Evolutionary conservation across 495 filamentous ascomycete species (phyloP).

Genomic region (Rhizodiscina lignyota): DNA sequence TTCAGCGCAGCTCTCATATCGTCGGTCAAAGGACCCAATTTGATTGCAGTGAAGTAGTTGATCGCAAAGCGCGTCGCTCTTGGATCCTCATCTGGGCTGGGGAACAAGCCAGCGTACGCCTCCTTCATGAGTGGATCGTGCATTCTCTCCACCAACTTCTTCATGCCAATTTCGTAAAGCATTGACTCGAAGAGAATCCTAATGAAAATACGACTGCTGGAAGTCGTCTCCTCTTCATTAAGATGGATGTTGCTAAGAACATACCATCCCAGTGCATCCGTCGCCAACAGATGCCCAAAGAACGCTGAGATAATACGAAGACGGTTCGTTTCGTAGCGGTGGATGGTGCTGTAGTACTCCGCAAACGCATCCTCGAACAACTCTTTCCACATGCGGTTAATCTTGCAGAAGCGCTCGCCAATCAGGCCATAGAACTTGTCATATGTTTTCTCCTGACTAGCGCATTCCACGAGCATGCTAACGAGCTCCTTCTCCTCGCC

Average conservation of each 20-base stretch:
- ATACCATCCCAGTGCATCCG: slow-evolving; percentile 85
- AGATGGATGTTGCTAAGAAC: slow-evolving; percentile 68
- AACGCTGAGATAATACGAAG: slow-evolving; percentile 89
- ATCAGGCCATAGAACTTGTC: slow-evolving; percentile 92
- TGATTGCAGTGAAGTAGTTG: slow-evolving; percentile 97
- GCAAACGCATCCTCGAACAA: slow-evolving; percentile 77
- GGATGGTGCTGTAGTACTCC: slow-evolving; percentile 93
- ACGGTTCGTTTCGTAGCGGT: slow-evolving; percentile 87
- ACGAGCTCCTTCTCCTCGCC: slow-evolving; percentile 82
- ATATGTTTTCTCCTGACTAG: slow-evolving; percentile 87
- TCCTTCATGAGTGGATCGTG: slow-evolving; percentile 51
- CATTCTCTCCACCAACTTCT: slow-evolving; percentile 56
- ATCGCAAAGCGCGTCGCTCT: slow-evolving; percentile 89
- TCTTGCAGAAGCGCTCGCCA: slow-evolving; percentile 84
- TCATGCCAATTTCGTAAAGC: slow-evolving; percentile 68
- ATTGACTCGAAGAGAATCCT: slow-evolving; percentile 95
- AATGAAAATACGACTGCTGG: slow-evolving; percentile 89
- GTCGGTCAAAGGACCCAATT: slow-evolving; percentile 86
- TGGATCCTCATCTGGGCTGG: slow-evolving; percentile 67
- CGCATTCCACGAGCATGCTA: slow-evolving; percentile 93
- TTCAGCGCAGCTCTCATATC: slow-evolving; percentile 84
- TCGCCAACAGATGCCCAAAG: slow-evolving; percentile 78
- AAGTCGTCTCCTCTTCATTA: slow-evolving; percentile 94
- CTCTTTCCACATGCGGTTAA: slow-evolving; percentile 88
- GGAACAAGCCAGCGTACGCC: slow-evolving; percentile 74